Evolutionary conservation across 257 asterid species (phyloP), one percentile per base, ranked within the genome.

Genomic region (Solanum phureja): DNA sequence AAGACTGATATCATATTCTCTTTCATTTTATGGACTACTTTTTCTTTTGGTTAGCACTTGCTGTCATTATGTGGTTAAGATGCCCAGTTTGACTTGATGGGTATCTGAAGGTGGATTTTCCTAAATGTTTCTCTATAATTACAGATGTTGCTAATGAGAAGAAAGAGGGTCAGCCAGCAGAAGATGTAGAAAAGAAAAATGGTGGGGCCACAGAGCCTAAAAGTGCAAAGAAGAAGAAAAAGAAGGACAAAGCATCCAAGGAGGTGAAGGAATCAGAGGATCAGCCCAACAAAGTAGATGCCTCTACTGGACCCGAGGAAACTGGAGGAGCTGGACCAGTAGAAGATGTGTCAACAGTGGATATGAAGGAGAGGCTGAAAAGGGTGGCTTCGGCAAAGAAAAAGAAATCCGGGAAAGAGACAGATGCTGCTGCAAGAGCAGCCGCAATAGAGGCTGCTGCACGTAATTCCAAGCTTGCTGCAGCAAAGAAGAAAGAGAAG

Each of bases 401-500:
- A 89, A 97, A 97, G 93, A 97, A 97, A 88, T 94, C 98, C 0
- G 89, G 87, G 83, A 97, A 95, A 90, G 99, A 95, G 83, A 90
- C 95, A 88, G 99, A 97, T 60, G 90, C 90, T 23, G 98, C 98
- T 27, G 98, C 99, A 8, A 95, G 92, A 92, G 98, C 96, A 79
- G 99, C 95, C 7, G 98, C 99, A 21, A 81, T 74, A 90, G 99
- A 97, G 92, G 98, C 98, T 87, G 98, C 98, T 23, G 99, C 99
- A 19, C 92, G 99, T 90, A 95, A 87, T 82, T 98, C 98, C 42
- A 97, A 83, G 88, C 93, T 97, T 37, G 98, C 98, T 74, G 98
- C 99, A 29, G 98, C 99, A 42, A 97, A 95, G 92, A 97, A 95
- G 92, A 97, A 97, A 89, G 99, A 97, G 96, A 95, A 95, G 95